These are phyloP conservation scores for Raphanus sativus DNA, from an alignment of 345 rosid genomes.

Conservation along the genomic window DNA sequence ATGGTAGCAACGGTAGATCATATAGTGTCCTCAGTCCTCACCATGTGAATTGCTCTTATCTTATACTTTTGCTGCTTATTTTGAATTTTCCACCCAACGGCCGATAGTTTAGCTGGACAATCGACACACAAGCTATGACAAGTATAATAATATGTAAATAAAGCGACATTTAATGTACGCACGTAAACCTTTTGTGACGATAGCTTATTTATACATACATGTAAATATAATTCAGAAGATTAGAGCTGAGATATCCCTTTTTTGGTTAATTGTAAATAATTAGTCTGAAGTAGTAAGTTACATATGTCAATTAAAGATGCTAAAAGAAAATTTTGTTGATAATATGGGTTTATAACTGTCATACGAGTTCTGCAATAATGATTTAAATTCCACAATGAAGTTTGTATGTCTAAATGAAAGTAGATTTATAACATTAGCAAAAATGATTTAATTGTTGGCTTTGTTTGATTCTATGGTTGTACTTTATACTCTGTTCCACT, in stretches of 20 bases:
- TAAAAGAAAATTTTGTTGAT: not conserved
- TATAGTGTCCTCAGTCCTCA: not conserved
- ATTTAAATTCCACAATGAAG: not conserved
- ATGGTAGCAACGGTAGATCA: slow-evolving; percentile 10
- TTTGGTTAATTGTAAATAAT: not conserved
- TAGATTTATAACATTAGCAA: not conserved
- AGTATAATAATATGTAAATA: not conserved
- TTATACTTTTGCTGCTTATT: slow-evolving; percentile 27
- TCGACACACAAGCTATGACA: slow-evolving; percentile 23
- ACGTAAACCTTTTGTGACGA: not conserved
- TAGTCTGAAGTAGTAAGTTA: not conserved
- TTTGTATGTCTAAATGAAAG: not conserved
- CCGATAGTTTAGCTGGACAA: slow-evolving; percentile 25
- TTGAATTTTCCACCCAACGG: slow-evolving; percentile 38
- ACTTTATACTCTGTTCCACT: too few species aligned
- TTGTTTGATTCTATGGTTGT: too few species aligned
- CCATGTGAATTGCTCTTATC: slow-evolving; percentile 31
- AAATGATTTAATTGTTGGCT: not conserved
- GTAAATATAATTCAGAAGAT: not conserved
- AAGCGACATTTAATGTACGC: not conserved
- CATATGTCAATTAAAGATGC: not conserved
- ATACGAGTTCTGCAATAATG: not conserved
- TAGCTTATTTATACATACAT: not conserved
- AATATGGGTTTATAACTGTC: not conserved
- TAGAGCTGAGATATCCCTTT: not conserved